Conservation (phyloP, 441 rosid genomes). For the Gossypium lobatum region DNA sequence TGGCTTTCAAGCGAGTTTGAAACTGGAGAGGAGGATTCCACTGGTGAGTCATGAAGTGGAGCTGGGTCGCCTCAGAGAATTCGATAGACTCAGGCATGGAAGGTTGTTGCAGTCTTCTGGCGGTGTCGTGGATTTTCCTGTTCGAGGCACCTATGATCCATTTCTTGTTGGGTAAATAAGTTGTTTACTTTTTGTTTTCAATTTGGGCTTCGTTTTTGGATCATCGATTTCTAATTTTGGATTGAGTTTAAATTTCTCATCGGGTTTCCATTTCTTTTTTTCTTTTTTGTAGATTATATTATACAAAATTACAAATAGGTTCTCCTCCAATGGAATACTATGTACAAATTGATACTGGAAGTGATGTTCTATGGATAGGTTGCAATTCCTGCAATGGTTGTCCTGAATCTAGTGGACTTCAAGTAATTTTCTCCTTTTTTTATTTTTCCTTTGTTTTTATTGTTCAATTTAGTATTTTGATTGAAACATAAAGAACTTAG, state of each 20-base stretch:
- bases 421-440: constrained; percentile 31
- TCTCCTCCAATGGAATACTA: constrained; percentile 77
- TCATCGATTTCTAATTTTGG: neutral
- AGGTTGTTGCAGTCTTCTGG: constrained; percentile 54
- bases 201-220: neutral
- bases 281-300: constrained; percentile 57
- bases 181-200: neutral
- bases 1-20: constrained; percentile 46
- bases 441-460: neutral
- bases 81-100: constrained; percentile 64
- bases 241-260: neutral
- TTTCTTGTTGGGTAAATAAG: constrained; percentile 69
- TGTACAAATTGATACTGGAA: constrained; percentile 95
- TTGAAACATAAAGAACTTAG: neutral
- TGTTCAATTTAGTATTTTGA: neutral
- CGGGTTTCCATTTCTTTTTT: neutral
- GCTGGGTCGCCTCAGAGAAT: constrained; percentile 47
- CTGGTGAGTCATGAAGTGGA: constrained; percentile 33
- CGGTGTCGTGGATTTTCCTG: constrained; percentile 76
- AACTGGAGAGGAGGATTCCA: constrained; percentile 67
- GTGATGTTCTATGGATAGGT: constrained; percentile 92
- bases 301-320: constrained; percentile 72
- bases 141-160: constrained; percentile 83
- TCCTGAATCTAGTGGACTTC: constrained; percentile 75
- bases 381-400: constrained; percentile 84